Evolutionary conservation across 73 alveolate genomes (phyloP).

Genomic region (Paramecium pentaurelia): DNA sequence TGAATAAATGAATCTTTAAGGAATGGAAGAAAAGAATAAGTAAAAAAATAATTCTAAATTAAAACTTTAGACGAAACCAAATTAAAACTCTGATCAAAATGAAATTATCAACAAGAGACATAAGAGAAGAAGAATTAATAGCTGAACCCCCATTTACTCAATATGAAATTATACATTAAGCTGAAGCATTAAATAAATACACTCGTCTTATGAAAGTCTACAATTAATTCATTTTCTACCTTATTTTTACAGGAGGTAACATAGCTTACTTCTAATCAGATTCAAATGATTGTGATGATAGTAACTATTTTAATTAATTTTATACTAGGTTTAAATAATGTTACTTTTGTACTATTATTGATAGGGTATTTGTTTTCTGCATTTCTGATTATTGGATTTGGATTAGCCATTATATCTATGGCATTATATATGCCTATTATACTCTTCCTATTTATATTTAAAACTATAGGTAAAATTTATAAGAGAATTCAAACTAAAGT

Average conservation of each 20-base stretch:
- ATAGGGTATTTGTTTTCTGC: slow-evolving; percentile 1
- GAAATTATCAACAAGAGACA: neutral
- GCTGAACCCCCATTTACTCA: neutral
- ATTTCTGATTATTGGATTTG: neutral
- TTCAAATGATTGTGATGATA: slow-evolving; percentile 19
- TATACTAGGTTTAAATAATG: neutral
- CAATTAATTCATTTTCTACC: slow-evolving; percentile 24
- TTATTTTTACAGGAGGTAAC: slow-evolving; percentile 19
- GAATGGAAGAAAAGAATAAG: slow-evolving; percentile 16
- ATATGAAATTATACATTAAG: neutral
- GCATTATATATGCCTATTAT: slow-evolving; percentile 4
- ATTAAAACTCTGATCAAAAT: neutral
- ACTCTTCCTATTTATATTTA: neutral
- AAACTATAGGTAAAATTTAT: neutral
- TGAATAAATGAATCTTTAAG: neutral
- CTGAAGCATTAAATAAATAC: slow-evolving; percentile 18
- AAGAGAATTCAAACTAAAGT: neutral
- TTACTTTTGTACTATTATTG: neutral
- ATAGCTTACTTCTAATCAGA: neutral
- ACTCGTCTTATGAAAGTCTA: slow-evolving; percentile 27
- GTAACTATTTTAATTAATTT: neutral
- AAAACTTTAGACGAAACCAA: neutral
- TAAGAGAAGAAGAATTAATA: neutral
- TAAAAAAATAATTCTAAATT: neutral
- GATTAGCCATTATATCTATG: slow-evolving; percentile 4